Base-by-base conservation (phyloP, 345 rosid species). In the Boechera stricta region DNA sequence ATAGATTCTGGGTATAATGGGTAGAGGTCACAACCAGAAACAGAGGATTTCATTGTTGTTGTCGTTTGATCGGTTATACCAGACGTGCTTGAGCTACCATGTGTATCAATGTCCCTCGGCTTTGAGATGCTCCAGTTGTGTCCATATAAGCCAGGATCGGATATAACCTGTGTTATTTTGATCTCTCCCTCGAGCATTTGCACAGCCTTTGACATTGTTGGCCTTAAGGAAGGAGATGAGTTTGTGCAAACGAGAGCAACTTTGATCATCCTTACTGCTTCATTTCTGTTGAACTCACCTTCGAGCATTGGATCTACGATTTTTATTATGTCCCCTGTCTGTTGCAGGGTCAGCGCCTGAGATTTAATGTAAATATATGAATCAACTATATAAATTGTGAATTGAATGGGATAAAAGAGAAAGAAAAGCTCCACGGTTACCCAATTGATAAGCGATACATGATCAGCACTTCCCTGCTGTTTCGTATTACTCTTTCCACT, bases 221-320 rank as follows among this genome's bases (percentile, higher is more conserved):
- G 87, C 69, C 89, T 77, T 13, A 79, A 33, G 0, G 83, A 9
- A 5, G 86, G 81, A 10, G 87, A 86, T 4, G 75, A 62, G 56
- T 74, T 77, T n/a, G 85, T 71, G 77, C 90, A 86, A n/a, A 82
- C 21, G 0, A 86, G 77, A 28, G 86, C 81, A 53, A 75, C 55
- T 9, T 77, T 81, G 36, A 86, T 79, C 87, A 86, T 77, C 42
- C 77, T 72, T 12, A 33, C 73, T 0, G 75, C 83, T 68, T 84
- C 87, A 70, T n/a, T 79, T 13, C 35, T 68, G 41, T 79, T 61
- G 62, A 76, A 82, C 5, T 73, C 42, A 21, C 77, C 64, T 49
- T 42, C 66, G 9, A 86, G 44, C 31, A 18, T 68, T 7, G 71
- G 52, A 74, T 86, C 89, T n/a, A 84, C 77, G 1, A 86, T 45